phyloP scores from a whole-genome alignment of 495 filamentous ascomycete genomes.

The Annulohypoxylon moriforme region DNA sequence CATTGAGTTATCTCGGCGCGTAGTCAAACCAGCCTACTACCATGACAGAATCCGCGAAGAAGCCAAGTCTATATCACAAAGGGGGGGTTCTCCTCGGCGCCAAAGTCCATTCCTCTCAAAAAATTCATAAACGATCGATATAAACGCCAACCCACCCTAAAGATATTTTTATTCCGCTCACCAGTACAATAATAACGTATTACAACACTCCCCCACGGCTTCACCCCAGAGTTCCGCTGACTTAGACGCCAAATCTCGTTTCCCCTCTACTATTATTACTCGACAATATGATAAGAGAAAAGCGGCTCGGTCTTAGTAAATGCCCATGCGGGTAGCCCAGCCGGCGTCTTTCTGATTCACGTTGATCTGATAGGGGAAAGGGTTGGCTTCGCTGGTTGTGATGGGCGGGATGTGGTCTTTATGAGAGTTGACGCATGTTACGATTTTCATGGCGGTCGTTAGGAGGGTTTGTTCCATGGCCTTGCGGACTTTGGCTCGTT shows the following conservation, averaged over 20 bases:
- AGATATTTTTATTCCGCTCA: neutral
- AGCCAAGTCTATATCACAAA: slow-evolving; percentile 30
- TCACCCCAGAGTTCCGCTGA: neutral
- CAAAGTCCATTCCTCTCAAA: neutral
- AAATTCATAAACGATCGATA: neutral
- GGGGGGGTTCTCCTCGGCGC: slow-evolving; percentile 8
- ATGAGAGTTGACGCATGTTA: slow-evolving; percentile 83
- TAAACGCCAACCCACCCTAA: slow-evolving; percentile 24
- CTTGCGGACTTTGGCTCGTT: slow-evolving; percentile 84
- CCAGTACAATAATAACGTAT: slow-evolving; percentile 6
- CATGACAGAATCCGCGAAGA: slow-evolving; percentile 34
- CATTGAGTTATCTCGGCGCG: slow-evolving; percentile 21
- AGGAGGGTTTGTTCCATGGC: slow-evolving; percentile 89
- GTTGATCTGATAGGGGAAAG: slow-evolving; percentile 93
- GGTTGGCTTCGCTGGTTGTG: slow-evolving; percentile 89
- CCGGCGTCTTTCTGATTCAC: slow-evolving; percentile 80
- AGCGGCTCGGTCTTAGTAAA: slow-evolving; percentile 64
- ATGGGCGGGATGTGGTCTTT: slow-evolving; percentile 99
- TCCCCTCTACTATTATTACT: neutral
- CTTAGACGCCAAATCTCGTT: neutral
- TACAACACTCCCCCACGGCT: neutral
- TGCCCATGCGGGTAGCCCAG: slow-evolving; percentile 83
- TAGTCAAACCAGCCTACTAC: slow-evolving; percentile 14
- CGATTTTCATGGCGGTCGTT: slow-evolving; percentile 86
- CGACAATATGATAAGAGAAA: neutral